These are phyloP conservation scores for Pichia kudriavzevii DNA, from an alignment of 1,139 yeast genomes.

Conservation along the genomic window DNA sequence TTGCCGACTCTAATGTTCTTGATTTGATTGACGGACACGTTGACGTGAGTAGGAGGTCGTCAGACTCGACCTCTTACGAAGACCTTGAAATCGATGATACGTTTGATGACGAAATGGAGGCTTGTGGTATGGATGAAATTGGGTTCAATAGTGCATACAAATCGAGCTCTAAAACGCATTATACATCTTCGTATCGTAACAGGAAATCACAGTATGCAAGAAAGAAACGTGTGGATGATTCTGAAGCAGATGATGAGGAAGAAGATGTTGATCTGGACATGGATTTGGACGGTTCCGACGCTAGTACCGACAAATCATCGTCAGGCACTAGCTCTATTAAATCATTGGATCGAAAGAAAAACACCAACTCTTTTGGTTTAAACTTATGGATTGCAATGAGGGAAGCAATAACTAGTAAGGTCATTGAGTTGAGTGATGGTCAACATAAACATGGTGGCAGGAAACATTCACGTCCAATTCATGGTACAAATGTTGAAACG, in stretches of 20 bases:
- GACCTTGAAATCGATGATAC: constrained; percentile 13
- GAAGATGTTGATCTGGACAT: constrained; percentile 15
- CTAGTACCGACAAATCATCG: constrained; percentile 5
- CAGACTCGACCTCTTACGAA: constrained; percentile 19
- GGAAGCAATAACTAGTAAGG: constrained; percentile 40
- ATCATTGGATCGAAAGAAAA: constrained; percentile 2
- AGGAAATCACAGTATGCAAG: no score
- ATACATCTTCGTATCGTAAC: no score
- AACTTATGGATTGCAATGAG: constrained; percentile 57
- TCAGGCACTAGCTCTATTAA: no score
- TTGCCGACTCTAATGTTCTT: constrained; percentile 59
- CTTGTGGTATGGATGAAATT: no score
- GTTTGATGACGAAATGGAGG: constrained; percentile 9
- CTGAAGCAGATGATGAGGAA: constrained; percentile 27
- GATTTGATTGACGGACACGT: constrained; percentile 38
- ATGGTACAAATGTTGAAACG: no score
- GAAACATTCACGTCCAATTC: constrained; percentile 1
- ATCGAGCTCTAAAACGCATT: no score
- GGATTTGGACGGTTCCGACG: constrained; percentile 18
- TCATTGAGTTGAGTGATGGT: constrained; percentile 12
- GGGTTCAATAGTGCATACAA: no score
- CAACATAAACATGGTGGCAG: constrained; percentile 3
- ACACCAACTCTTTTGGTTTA: constrained; percentile 20
- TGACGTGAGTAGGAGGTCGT: constrained; percentile 21
- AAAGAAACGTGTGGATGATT: no score